Evolutionary conservation across 208 protist species (phyloP).

Genomic region (Leishmania lainsoni): DNA sequence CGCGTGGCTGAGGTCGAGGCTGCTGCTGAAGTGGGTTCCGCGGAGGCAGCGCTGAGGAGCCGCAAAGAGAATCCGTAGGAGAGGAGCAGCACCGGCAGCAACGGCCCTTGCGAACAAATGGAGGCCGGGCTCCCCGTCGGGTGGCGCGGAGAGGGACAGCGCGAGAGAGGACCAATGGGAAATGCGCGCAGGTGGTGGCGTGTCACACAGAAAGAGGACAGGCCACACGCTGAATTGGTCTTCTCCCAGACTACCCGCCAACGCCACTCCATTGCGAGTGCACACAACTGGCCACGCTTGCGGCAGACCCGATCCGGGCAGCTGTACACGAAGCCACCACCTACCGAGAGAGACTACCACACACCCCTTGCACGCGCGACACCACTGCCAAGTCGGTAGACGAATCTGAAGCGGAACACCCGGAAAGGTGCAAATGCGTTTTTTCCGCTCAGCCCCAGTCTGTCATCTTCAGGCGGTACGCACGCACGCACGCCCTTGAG

Average conservation of each 20-base stretch:
- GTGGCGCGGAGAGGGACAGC: background rate
- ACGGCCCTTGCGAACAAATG: background rate
- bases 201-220: background rate
- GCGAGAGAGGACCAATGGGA: background rate
- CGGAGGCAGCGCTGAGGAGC: background rate
- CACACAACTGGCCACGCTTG: background rate
- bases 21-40: background rate
- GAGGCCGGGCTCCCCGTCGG: background rate
- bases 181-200: background rate
- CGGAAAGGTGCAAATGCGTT: background rate
- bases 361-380: background rate
- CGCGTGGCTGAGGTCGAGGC: background rate
- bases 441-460: background rate
- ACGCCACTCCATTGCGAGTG: background rate
- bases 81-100: too few species aligned
- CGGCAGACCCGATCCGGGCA: background rate
- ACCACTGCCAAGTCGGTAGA: background rate
- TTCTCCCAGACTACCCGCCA: background rate
- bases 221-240: background rate
- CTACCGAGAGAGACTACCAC: background rate
- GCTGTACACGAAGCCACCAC: background rate
- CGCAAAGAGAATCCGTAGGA: background rate
- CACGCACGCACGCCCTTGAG: background rate
- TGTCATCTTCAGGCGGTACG: background rate
- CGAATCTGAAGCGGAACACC: background rate